Base-by-base conservation (phyloP, 1,284 basidiomycete genomes). In the Rhizoctonia solani region DNA sequence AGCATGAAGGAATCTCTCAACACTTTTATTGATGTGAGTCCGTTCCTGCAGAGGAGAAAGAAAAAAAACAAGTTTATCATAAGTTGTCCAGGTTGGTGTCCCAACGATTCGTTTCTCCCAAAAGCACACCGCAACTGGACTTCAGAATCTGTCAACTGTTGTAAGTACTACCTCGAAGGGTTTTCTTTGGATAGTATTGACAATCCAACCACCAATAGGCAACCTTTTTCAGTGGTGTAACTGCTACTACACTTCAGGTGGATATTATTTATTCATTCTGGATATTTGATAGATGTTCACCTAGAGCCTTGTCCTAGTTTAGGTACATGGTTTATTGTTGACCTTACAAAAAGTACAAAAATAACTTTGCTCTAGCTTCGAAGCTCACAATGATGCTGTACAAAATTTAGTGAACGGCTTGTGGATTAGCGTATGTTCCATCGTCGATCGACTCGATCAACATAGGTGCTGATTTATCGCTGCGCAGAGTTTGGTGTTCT, bases 201-300 rank as follows among this genome's bases (percentile, higher is more conserved):
- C 50, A 34, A 46, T 13, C 32, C 30, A 16, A 27, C 32, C 11
- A 52, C 29, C 11, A 3, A 32, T 44, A 69, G 68, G 87, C 88
- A 37, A 90, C 88, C 55, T 89, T 90, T 77, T 89, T 90, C 76
- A 87, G 85, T 29, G 87, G 86, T 21, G 88, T 90, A 68, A 89
- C 87, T 1, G 88, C 69, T 21, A 65, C 69, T 11, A 71, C 68
- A 13, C 55, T 71, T 25, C 70, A 71, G 69, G 69, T 68, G 16
- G n/a, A 47, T 56, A 42, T 9, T 4, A 54, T 65, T 6, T 16
- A 14, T 46, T 54, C 19, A 5, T 46, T 54, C 4, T 21, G 16
- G 21, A 8, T 13, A 5, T 25, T 16, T 34, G 14, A 9, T 16
- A 11, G 19, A 47, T 6, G 13, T 30, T 27, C 39, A 44, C 47